phyloP scores from a whole-genome alignment of 192 early-diverging fungal genomes.

The Backusella morwellensis region DNA sequence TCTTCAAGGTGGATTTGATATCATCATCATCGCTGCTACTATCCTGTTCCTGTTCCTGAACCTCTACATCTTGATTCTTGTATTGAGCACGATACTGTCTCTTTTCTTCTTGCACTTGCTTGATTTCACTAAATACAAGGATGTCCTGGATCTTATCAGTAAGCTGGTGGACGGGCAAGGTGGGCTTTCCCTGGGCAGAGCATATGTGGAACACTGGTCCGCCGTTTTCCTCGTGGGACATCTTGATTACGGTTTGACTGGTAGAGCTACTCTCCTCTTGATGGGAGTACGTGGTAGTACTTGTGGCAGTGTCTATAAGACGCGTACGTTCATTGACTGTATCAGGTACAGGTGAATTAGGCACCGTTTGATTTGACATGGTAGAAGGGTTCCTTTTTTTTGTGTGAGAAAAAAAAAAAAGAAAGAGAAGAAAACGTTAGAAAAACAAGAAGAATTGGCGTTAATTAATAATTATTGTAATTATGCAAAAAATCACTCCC shows the following conservation, averaged over 20 bases:
- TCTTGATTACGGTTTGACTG: not conserved
- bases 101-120: not conserved
- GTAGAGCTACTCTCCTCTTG: not conserved
- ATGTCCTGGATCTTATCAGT: constrained; percentile 24
- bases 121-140: constrained; percentile 15
- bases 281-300: not conserved
- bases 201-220: not conserved
- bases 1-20: not conserved
- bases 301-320: not conserved
- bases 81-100: not conserved
- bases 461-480: not conserved
- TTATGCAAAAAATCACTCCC: not conserved
- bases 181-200: not conserved
- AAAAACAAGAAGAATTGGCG: not conserved
- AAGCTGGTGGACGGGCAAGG: not conserved
- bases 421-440: not conserved
- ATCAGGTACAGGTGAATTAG: constrained; percentile 6
- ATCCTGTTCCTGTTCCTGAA: not conserved
- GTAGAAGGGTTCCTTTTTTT: not conserved
- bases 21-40: constrained; percentile 2
- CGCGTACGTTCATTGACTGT: constrained; percentile 12
- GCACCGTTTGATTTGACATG: constrained; percentile 2
- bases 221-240: not conserved
- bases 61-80: not conserved
- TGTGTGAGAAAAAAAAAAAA: constrained; percentile 12